Base-by-base conservation (phyloP, 2,329 filamentous ascomycete genomes). In the Hypoxylon sp. region DNA sequence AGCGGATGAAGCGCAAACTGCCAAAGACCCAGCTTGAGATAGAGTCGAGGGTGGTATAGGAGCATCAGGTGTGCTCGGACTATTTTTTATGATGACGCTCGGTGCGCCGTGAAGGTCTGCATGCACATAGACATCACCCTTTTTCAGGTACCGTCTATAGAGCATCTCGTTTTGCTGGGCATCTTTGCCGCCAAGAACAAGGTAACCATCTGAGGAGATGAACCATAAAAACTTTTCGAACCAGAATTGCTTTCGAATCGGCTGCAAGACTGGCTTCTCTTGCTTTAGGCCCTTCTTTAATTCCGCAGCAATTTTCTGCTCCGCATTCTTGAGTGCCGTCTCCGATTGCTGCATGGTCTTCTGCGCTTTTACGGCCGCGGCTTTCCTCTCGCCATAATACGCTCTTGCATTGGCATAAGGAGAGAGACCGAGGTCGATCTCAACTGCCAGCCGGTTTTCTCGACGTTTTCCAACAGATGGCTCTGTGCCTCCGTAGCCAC, bases 151-250 rank as follows among this genome's bases (percentile, higher is more conserved):
- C 23, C 89, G 89, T 68, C 90, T 90, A 81, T 98, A 99, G n/a
- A 99, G 83, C 43, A 94, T 90, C 78, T 99, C 96, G 74, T 92
- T 94, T 77, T 99, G 96, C 74, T 93, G 91, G 1, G 90, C 87
- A 81, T 99, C 96, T 68, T 93, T 93, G 14, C 94, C 95, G 48
- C 90, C 95, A 14, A 99, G 86, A 0, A 98, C 92, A 5, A 99
- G 86, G 77, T 98, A 98, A 3, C 95, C 94, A 76, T 99, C 96
- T 0, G 94, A 97, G 0, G 94, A 98, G 73, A 98, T 88, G 81
- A 99, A 99, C 86, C 93, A 98, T 28, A 90, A 84, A 75, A 97
- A 99, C 80, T 99, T 99, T 76, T 99, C 96, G 73, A 98, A 99
- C 96, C 96, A 99, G 74, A 94, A 87, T 71, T 90, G 91, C 75